Base-by-base conservation (phyloP, 192 early-diverging fungal species). In the Entrophospora sp. region DNA sequence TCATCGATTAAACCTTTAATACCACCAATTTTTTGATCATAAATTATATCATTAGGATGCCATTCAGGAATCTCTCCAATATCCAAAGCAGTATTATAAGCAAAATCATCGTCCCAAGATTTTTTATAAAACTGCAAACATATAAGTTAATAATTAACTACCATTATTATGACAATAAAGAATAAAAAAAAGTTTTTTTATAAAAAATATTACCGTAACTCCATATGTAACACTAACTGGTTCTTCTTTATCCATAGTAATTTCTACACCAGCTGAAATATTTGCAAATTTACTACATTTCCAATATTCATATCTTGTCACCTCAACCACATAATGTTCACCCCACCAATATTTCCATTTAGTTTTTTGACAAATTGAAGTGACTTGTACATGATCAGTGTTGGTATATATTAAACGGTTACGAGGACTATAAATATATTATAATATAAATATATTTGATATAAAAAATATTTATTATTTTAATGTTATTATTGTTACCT, bases 281-380 rank as follows among this genome's bases (percentile, higher is more conserved):
- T n/a, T 8, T 14, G 16, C 14, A 20, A 20, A 9, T 35, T 48
- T 18, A 40, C 14, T 6, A 22, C 32, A 55, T 5, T 73, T 43
- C 77, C 77, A 79, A 24, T 69, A 53, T 40, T 79, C 71, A n/a
- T 79, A 72, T 28, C 59, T 66, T 5, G 69, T 67, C 10, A 79
- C 62, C 31, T 79, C 77, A 4, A 79, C 57, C 4, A 79, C 43
- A 58, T 73, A 79, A 52, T 66, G 0, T 1, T 71, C 63, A 0
- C 43, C 45, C 77, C 77, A 79, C 22, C 67, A 66, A 67, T 71
- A 73, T 14, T 64, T 55, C 71, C 71, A 73, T 45, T 67, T 69
- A 4, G 71, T 71, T 42, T 73, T 75, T 64, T 75, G 66, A 24
- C 56, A 66, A 1, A 75, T 59, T 9, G 45, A 57, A 9, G 55